Evolutionary conservation across 768 basidiomycete genomes (phyloP).

Genomic region (Lentinus tigrinus): DNA sequence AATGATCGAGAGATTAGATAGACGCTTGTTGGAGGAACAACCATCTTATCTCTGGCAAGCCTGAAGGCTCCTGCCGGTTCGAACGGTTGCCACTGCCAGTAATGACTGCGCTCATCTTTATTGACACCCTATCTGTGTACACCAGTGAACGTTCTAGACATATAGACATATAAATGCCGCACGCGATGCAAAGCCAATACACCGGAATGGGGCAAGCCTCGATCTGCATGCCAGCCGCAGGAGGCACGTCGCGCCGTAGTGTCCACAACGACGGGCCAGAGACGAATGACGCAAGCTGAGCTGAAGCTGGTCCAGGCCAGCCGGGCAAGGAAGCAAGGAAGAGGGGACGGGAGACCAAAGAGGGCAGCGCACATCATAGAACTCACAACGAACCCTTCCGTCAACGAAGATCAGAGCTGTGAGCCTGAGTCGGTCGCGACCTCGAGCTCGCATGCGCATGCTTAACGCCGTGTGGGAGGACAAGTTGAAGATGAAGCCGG

Average conservation of each 20-base stretch:
- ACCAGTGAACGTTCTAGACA: too few species aligned
- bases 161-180: too few species aligned
- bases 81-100: too few species aligned
- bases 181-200: too few species aligned
- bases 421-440: neutral
- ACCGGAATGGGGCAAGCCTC: too few species aligned
- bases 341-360: neutral
- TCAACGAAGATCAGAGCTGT: neutral
- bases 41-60: neutral
- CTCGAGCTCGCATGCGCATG: neutral
- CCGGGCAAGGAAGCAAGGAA: neutral
- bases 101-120: too few species aligned
- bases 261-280: neutral
- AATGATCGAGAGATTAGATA: constrained; percentile 12
- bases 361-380: constrained; percentile 12
- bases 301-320: neutral
- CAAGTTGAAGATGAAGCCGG: neutral
- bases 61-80: neutral
- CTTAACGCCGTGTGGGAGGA: neutral
- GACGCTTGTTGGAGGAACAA: neutral
- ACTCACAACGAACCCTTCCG: neutral
- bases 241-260: neutral
- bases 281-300: neutral
- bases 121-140: too few species aligned
- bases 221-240: neutral